These are phyloP conservation scores for Stellera chamaejasme DNA, from an alignment of 345 rosid species.

Conservation along the genomic window DNA sequence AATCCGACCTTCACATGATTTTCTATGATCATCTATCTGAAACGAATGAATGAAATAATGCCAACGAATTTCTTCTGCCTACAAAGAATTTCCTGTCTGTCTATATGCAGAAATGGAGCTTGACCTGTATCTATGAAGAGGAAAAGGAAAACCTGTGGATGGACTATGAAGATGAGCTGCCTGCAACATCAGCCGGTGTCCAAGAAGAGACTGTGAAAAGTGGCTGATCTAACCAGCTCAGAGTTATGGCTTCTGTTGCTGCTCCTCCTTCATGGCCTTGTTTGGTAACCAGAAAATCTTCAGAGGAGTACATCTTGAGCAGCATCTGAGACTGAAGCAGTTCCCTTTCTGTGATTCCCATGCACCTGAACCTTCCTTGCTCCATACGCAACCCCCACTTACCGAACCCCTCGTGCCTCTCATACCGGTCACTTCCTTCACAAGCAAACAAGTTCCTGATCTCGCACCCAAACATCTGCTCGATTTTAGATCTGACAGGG, in stretches of 20 bases:
- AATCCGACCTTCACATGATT: too few species aligned
- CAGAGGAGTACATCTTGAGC: slow-evolving; percentile 68
- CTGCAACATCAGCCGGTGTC: slow-evolving; percentile 48
- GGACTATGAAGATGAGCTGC: slow-evolving; percentile 51
- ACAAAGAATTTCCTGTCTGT: slow-evolving; percentile 38
- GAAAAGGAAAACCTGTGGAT: slow-evolving; percentile 17
- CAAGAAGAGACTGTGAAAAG: slow-evolving; percentile 88
- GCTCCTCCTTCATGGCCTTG: slow-evolving; percentile 31
- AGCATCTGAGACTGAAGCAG: slow-evolving; percentile 75
- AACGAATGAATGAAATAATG: slow-evolving; percentile 56
- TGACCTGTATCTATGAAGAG: slow-evolving; percentile 16
- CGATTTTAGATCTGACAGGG: slow-evolving; percentile 56
- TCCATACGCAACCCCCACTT: slow-evolving; percentile 78
- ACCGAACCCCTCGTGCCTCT: slow-evolving; percentile 63
- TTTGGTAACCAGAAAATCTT: slow-evolving; percentile 31
- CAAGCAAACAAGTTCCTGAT: slow-evolving; percentile 78
- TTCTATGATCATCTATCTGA: slow-evolving; percentile 21
- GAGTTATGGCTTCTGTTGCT: slow-evolving; percentile 38
- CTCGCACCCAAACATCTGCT: slow-evolving; percentile 79
- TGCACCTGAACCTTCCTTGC: slow-evolving; percentile 60
- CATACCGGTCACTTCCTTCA: slow-evolving; percentile 81
- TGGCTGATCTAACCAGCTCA: slow-evolving; percentile 78
- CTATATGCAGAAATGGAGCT: slow-evolving; percentile 26
- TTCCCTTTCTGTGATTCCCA: slow-evolving; percentile 66
- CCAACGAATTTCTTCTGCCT: slow-evolving; percentile 32